Conservation (phyloP, 2,329 filamentous ascomycete species). For the Aspergillus fischeri region DNA sequence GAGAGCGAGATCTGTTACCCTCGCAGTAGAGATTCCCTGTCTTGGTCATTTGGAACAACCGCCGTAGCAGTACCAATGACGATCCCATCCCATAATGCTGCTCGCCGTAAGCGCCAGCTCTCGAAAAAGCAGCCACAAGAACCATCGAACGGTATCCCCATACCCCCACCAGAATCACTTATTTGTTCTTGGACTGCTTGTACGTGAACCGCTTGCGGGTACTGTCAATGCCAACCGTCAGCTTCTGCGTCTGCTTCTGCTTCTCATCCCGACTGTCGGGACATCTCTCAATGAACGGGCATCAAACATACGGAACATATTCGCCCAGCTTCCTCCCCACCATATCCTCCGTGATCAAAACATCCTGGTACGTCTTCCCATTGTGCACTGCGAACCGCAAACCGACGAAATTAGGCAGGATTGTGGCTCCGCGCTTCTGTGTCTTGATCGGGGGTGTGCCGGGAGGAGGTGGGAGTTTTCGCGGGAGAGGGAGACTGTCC, state of each 20-base stretch:
- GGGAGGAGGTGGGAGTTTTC: constrained; percentile 52
- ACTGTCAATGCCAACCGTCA: constrained; percentile 35
- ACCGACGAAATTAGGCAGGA: constrained; percentile 88
- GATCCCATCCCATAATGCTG: neutral
- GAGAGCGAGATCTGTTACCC: neutral
- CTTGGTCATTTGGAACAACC: neutral
- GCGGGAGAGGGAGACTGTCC: constrained; percentile 38
- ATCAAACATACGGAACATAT: constrained; percentile 70
- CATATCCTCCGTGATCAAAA: constrained; percentile 90
- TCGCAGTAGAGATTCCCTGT: neutral
- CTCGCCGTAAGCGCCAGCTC: neutral
- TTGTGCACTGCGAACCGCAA: constrained; percentile 88
- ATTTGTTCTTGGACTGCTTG: constrained; percentile 69
- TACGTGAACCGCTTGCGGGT: constrained; percentile 66
- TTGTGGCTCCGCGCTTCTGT: constrained; percentile 81
- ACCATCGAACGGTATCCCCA: neutral
- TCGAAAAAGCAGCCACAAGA: neutral
- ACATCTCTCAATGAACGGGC: neutral
- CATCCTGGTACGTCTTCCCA: constrained; percentile 78
- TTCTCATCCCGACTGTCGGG: neutral
- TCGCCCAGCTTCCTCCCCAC: constrained; percentile 93
- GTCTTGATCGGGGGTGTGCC: constrained; percentile 72
- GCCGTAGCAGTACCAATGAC: neutral
- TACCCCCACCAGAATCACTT: constrained; percentile 15
- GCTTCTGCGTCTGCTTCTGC: neutral